Base-by-base conservation (phyloP, 2,329 filamentous ascomycete genomes). In the Arachnopeziza araneosa region DNA sequence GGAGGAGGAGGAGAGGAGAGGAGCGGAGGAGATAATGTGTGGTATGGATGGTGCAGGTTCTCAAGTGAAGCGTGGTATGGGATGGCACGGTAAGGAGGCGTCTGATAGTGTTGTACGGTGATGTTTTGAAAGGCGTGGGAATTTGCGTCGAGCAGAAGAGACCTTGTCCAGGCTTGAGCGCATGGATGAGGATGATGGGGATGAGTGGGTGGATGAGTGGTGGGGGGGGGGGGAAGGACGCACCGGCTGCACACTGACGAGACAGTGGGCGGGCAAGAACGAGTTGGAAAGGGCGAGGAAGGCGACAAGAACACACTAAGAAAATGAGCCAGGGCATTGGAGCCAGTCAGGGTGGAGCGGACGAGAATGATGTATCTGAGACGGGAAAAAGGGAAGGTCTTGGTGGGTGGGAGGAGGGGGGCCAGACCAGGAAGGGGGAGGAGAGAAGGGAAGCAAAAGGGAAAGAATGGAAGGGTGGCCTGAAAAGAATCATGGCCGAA, bases 81-180 rank as follows among this genome's bases (percentile, higher is more conserved):
- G 26, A 30, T 30, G 26, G 26, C 26, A 30, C 26, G 26, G 26
- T 30, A 30, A 30, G 26, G 26, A 30, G 26, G 26, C 26, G 26
- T 30, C 26, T 30, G 26, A 30, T 30, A 44, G 36, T 44, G 36
- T 19, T 3, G 36, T 32, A 7, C 14, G 30, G 30, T 44, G 4
- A 17, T 14, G 36, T 44, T n/a, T 19, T 44, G 36, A 19, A 14
- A 44, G 36, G 36, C 10, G 26, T 17, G 12, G 52, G 36, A 44
- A 55, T 24, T 48, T 55, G 52, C 51, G 57, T 55, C 52, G 57
- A 44, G 52, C 50, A 14, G 9, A 49, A n/a, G 57, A 55, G 36
- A 19, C 36, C 12, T 19, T 44, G 36, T 14, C 12, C 17, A 44
- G 36, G 5, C 36, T 14, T 44, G 36, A 44, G 12, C 12, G 36